These are phyloP conservation scores for Cercospora sp. DNA, from an alignment of 2,329 filamentous ascomycete genomes.

Conservation along the genomic window DNA sequence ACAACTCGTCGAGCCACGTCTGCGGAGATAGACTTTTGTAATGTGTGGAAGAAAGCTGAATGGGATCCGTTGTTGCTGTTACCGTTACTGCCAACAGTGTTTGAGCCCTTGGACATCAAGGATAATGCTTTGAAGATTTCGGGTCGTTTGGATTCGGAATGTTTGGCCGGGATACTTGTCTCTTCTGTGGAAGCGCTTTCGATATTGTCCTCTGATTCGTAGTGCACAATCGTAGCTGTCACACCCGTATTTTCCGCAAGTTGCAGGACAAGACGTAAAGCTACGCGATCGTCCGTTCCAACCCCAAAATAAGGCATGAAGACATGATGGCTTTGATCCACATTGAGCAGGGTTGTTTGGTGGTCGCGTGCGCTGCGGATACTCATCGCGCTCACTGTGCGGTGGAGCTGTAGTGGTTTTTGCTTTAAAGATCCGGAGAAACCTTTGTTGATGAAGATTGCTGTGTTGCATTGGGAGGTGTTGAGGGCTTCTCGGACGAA, in stretches of 20 bases:
- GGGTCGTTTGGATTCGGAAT: constrained; percentile 19
- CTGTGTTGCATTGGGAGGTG: constrained; percentile 65
- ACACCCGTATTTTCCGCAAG: constrained; percentile 77
- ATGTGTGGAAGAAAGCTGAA: constrained; percentile 57
- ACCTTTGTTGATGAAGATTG: constrained; percentile 76
- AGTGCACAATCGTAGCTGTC: constrained; percentile 72
- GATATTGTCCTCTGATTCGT: constrained; percentile 43
- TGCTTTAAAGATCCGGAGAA: constrained; percentile 54
- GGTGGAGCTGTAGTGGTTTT: constrained; percentile 45
- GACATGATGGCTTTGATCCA: constrained; percentile 75
- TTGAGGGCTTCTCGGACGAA: constrained; percentile 72
- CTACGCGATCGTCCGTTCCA: constrained; percentile 76
- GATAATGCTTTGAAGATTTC: constrained; percentile 16
- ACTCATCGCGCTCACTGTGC: constrained; percentile 59
- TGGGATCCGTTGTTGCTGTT: constrained; percentile 37
- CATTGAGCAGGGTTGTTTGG: constrained; percentile 56
- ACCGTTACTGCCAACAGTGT: constrained; percentile 26
- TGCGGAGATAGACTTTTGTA: constrained; percentile 57
- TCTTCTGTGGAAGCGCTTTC: constrained; percentile 21
- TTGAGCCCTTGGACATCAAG: not conserved
- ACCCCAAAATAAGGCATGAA: constrained; percentile 81
- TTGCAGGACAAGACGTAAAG: constrained; percentile 79
- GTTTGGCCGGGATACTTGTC: constrained; percentile 15
- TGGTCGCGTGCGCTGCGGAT: constrained; percentile 61
- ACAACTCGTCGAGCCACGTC: constrained; percentile 57